Evolutionary conservation across 805 yeast genomes (phyloP), one percentile per base, ranked within the genome.

Genomic region (Kodamaea fukazawae): DNA sequence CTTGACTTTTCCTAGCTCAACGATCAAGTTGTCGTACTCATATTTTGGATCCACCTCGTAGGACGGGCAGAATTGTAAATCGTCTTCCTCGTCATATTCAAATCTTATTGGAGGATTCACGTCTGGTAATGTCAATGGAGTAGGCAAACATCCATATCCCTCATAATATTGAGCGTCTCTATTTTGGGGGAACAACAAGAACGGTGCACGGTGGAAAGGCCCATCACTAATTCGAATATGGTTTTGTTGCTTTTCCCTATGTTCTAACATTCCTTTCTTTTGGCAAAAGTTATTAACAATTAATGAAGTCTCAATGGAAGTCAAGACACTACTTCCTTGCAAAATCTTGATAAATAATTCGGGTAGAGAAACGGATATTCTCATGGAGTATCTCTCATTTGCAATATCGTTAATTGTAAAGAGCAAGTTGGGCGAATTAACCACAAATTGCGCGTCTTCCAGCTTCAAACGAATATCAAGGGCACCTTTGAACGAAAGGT

Each of bases 171-270:
- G 50, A 0, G 62, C 57, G 35, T 72, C 74, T 39, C 81, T 73
- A 10, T 64, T 61, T 10, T 71, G 69, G 5, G 70, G 71, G 3
- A 75, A 73, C 7, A 91, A 57, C 20, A 91, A 58, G 55, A 88
- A 90, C 0, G 93, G 82, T 14, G 80, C 67, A 40, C 99, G 63
- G 49, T 87, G 93, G 46, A 79, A 88, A 0, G 96, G 88, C 0
- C 86, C 84, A 67, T 93, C 99, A 50, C 87, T 85, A 5, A 66
- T 47, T 13, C 76, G 63, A 1, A 90, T 61, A 57, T 86, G 95
- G 2, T 68, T 66, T 38, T 81, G 81, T 55, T 90, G 96, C 13
- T 62, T 52, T 7, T 54, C 51, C 37, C 78, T 60, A 31, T 75
- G 73, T 9, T 71, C 70, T 0, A 55, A 57, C 45, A 72, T 73